phyloP scores from a whole-genome alignment of 2,329 filamentous ascomycete genomes.

The Epichloe typhina region DNA sequence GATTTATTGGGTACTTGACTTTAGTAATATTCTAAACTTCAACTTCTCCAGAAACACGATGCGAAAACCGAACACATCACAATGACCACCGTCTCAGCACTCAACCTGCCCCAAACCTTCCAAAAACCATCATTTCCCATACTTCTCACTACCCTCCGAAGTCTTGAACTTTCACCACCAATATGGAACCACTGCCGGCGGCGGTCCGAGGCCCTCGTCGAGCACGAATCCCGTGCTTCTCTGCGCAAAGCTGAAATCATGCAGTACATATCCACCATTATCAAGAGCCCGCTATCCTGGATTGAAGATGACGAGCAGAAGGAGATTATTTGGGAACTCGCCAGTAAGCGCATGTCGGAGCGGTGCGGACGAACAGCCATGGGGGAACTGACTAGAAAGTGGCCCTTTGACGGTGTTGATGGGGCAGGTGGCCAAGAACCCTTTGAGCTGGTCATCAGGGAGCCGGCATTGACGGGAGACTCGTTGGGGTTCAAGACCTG shows the following conservation, averaged over 20 bases:
- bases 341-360: constrained; percentile 69
- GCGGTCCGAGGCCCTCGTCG: constrained; percentile 27
- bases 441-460: constrained; percentile 60
- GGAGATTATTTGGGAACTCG: constrained; percentile 63
- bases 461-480: constrained; percentile 79
- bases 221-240: constrained; percentile 26
- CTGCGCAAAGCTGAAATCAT: constrained; percentile 39
- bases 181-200: constrained; percentile 46
- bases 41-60: neutral
- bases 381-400: constrained; percentile 41
- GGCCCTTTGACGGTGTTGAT: constrained; percentile 30
- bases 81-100: constrained; percentile 14
- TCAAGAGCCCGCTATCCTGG: constrained; percentile 56
- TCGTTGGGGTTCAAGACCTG: constrained; percentile 89
- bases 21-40: too few species aligned
- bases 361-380: constrained; percentile 61
- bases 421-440: constrained; percentile 17
- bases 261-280: constrained; percentile 55
- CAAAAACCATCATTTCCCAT: constrained; percentile 53
- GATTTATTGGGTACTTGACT: too few species aligned
- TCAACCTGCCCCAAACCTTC: constrained; percentile 72
- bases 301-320: constrained; percentile 50
- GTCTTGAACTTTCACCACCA: constrained; percentile 52
- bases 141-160: constrained; percentile 52
- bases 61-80: neutral